phyloP scores from a whole-genome alignment of 148 eudicot species.

The Rhododendron molle region DNA sequence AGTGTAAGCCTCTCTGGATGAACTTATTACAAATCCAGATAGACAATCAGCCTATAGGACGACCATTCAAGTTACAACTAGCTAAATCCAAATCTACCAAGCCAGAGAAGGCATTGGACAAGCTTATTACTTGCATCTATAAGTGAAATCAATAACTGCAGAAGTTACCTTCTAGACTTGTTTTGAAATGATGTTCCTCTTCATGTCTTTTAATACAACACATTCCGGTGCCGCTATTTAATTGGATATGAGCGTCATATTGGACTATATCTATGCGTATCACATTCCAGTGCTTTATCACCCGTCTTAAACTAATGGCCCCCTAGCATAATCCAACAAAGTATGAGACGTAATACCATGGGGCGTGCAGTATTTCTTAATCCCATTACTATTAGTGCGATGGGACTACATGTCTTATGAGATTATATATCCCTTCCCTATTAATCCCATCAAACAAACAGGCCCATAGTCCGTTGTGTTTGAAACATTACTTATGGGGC shows the following conservation, averaged over 20 bases:
- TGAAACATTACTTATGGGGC: not conserved
- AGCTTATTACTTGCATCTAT: not conserved
- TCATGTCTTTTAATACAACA: not conserved
- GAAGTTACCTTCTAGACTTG: not conserved
- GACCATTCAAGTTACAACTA: not conserved
- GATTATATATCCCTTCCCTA: not conserved
- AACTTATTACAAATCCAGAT: not conserved
- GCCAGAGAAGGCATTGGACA: conserved; percentile 9
- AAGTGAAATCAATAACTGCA: not conserved
- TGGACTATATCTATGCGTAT: not conserved
- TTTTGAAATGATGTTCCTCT: not conserved
- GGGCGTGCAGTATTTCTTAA: not conserved
- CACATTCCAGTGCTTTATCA: not conserved
- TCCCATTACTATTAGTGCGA: not conserved
- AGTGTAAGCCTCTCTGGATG: conserved; percentile 35
- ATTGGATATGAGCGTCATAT: not conserved
- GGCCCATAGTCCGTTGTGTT: not conserved
- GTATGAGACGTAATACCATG: not conserved
- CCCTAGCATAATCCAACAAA: not conserved
- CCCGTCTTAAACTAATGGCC: not conserved
- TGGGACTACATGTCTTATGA: not conserved
- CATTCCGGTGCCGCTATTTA: not conserved
- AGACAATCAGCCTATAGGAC: not conserved
- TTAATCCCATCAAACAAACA: not conserved
- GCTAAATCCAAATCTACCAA: conserved; percentile 1